These are phyloP conservation scores for Talaromyces rugulosus DNA, from an alignment of 2,329 filamentous ascomycete genomes.

Conservation along the genomic window DNA sequence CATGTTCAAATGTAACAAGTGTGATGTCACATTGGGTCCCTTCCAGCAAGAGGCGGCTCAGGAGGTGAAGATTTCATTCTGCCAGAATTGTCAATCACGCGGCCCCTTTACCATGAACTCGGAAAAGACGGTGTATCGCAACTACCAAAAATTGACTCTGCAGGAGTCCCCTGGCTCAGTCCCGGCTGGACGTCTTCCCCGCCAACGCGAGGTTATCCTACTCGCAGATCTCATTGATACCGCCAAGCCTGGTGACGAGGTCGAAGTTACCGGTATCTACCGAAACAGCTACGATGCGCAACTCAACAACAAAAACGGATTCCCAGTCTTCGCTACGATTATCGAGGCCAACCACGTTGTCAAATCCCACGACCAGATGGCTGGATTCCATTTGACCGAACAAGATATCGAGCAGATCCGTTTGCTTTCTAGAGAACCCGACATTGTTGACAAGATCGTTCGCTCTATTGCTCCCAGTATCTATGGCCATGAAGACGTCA, in stretches of 20 bases:
- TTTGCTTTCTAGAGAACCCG: constrained; percentile 78
- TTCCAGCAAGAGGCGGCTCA: constrained; percentile 97
- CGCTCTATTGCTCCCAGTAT: constrained; percentile 94
- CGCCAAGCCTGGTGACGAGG: constrained; percentile 95
- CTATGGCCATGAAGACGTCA: constrained; percentile 94
- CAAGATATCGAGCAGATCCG: constrained; percentile 92
- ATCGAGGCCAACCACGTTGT: constrained; percentile 96
- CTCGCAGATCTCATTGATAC: constrained; percentile 96
- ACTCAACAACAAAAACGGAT: constrained; percentile 96
- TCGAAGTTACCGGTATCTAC: constrained; percentile 95
- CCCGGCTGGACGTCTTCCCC: constrained; percentile 87
- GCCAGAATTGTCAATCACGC: constrained; percentile 91
- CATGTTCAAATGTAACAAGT: constrained; percentile 96
- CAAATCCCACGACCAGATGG: constrained; percentile 95
- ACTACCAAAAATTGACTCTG: constrained; percentile 95
- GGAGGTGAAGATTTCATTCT: constrained; percentile 94
- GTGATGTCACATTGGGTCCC: constrained; percentile 82
- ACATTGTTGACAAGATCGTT: constrained; percentile 89
- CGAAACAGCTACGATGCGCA: constrained; percentile 98
- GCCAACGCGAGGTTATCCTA: constrained; percentile 89
- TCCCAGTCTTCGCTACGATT: constrained; percentile 96
- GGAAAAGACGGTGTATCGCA: constrained; percentile 96
- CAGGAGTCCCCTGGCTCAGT: constrained; percentile 97
- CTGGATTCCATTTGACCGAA: constrained; percentile 91
- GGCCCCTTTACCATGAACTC: constrained; percentile 95